Conservation (phyloP, 768 basidiomycete genomes). For the Pulveroboletus sp. region DNA sequence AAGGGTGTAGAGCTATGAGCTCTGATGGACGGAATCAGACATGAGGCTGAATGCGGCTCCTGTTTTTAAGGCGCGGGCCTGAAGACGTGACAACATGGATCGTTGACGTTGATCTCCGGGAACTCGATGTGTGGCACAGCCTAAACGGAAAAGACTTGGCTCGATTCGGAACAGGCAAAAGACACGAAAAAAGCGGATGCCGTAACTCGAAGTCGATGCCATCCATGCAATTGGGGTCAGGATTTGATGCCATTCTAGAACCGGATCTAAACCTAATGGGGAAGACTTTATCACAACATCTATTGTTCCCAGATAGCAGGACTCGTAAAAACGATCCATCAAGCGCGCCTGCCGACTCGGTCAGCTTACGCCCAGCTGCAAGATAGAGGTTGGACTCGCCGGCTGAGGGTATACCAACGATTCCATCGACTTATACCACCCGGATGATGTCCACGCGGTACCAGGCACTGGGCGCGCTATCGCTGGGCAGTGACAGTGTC, state of each 20-base stretch:
- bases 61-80: conserved; percentile 24
- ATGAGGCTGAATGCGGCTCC: conserved; percentile 16
- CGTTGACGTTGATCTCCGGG: conserved; percentile 31
- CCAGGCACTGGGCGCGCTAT: neutral
- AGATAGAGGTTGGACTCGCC: no score
- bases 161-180: conserved; percentile 22
- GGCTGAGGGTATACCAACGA: no score
- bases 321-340: neutral
- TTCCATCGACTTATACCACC: no score
- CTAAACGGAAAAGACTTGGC: conserved; percentile 13
- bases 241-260: conserved; percentile 12
- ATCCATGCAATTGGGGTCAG: conserved; percentile 26
- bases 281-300: neutral
- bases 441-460: neutral
- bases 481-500: neutral
- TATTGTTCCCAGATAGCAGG: conserved; percentile 3
- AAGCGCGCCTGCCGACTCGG: no score
- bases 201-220: conserved; percentile 35
- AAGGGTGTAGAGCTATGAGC: neutral
- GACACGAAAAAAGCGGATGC: conserved; percentile 35
- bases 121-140: conserved; percentile 25
- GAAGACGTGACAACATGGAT: conserved; percentile 16
- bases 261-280: conserved; percentile 17
- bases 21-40: conserved; percentile 25
- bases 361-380: no score